phyloP scores from a whole-genome alignment of 176 grass and related monocot species.

The Typha latifolia region DNA sequence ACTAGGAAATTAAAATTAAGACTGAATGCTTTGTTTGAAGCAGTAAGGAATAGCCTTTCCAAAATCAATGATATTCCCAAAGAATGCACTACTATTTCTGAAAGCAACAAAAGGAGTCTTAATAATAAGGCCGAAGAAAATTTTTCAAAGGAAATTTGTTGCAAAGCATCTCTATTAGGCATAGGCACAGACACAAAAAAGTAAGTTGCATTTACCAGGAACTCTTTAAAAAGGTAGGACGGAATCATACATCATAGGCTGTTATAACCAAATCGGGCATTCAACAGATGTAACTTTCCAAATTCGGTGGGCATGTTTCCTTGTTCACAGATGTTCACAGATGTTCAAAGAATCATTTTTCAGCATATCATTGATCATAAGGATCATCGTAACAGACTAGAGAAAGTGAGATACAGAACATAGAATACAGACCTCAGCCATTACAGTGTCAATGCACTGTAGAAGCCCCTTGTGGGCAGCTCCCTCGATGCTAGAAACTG shows the following conservation, averaged over 20 bases:
- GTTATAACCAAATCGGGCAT: not conserved
- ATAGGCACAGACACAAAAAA: not conserved
- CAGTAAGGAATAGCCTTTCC: not conserved
- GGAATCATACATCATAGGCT: too few species aligned
- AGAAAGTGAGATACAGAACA: not conserved
- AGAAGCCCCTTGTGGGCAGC: slow-evolving; percentile 89
- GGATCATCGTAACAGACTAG: not conserved
- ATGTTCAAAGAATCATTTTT: too few species aligned
- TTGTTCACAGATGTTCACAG: not conserved
- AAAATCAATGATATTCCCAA: not conserved
- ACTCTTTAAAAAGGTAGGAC: too few species aligned
- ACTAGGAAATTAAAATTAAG: not conserved
- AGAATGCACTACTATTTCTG: not conserved
- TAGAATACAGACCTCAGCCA: slow-evolving; percentile 59
- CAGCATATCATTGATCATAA: slow-evolving; percentile 1
- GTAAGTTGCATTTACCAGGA: not conserved
- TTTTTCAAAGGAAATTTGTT: not conserved
- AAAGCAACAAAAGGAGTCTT: not conserved
- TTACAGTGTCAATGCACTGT: slow-evolving; percentile 95
- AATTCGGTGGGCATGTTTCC: not conserved
- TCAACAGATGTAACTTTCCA: not conserved
- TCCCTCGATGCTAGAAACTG: slow-evolving; percentile 88
- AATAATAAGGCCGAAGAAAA: not conserved
- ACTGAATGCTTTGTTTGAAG: not conserved
- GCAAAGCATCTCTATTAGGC: not conserved